Percentiles rank a stretch among this genome's conserved stretches.
Evolutionary conservation across 192 early-diverging fungal species (phyloP).

Genomic region (Phlyctochytrium planicorne): DNA sequence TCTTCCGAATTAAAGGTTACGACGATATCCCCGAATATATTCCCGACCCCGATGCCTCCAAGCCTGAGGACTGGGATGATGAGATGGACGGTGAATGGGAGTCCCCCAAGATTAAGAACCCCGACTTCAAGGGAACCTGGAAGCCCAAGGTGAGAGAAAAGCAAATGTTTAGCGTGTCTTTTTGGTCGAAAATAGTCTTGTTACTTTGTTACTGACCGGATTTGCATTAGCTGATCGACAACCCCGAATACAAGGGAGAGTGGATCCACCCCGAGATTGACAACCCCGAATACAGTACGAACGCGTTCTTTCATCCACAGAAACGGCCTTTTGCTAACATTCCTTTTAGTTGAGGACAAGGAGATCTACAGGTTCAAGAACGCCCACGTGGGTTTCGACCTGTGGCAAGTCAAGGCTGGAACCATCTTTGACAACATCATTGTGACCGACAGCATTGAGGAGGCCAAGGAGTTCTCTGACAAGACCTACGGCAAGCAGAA

Average conservation of each 20-base stretch:
- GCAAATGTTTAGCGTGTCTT: neutral
- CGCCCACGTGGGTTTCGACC: slow-evolving; percentile 48
- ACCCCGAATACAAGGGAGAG: slow-evolving; percentile 49
- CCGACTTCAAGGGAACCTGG: slow-evolving; percentile 51
- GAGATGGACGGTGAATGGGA: slow-evolving; percentile 56
- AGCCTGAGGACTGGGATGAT: slow-evolving; percentile 86
- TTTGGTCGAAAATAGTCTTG: slow-evolving; percentile 1
- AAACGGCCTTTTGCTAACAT: neutral
- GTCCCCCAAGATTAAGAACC: slow-evolving; percentile 43
- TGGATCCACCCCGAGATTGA: slow-evolving; percentile 50
- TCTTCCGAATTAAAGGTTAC: too few species aligned
- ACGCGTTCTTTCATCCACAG: neutral
- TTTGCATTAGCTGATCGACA: slow-evolving; percentile 38
- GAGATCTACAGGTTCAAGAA: slow-evolving; percentile 30
- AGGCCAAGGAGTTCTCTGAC: slow-evolving; percentile 43
- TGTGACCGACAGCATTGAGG: slow-evolving; percentile 50
- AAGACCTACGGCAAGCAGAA: slow-evolving; percentile 23
- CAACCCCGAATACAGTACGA: slow-evolving; percentile 39
- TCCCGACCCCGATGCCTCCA: slow-evolving; percentile 75
- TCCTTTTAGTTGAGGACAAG: slow-evolving; percentile 29
- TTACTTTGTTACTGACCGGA: slow-evolving; percentile 4
- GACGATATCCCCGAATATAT: slow-evolving; percentile 78
- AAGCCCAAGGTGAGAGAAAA: slow-evolving; percentile 32
- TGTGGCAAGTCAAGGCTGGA: slow-evolving; percentile 56
- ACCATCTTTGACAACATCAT: slow-evolving; percentile 55